Base-by-base conservation (phyloP, 2,329 filamentous ascomycete genomes). In the Ilyonectria destructans region DNA sequence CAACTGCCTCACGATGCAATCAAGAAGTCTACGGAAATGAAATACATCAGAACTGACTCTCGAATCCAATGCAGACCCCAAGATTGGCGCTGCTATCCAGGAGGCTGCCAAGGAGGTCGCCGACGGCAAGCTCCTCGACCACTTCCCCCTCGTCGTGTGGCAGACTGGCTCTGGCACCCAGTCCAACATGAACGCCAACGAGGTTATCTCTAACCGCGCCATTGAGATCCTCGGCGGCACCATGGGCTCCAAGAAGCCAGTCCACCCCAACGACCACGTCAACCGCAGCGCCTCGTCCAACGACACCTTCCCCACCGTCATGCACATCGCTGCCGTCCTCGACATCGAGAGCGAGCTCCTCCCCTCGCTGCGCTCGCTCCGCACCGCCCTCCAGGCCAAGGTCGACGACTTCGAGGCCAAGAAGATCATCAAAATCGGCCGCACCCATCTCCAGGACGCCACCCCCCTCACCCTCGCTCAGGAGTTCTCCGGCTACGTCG, bases 131-230 rank as follows among this genome's bases (percentile, higher is more conserved):
- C 92, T 98, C 77, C 83, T 97, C 79, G 95, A 98, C 83, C 96
- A 98, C 88, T 98, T 99, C 86, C 96, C 96, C 73, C 93, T 98
- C 69, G 96, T 98, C 65, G 96, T 99, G 80, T 99, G 96, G 96
- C 96, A 99, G 88, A 99, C 96, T 62, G 96, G 96, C 72, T 98
- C 96, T 58, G 96, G 96, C 80, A 98, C 96, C 33, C 96, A 98
- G 88, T 98, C 95, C 83, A 98, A 97, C 90, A 98, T 98, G 96
- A 99, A 99, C 86, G 95, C 96, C 81, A 99, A 99, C 87, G 96
- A 99, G 84, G 96, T 99, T 84, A 98, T 99, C 84, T 98, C 96
- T 73, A 99, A 98, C 90, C 94, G 96, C 74, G 96, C 96, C 73
- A 98, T 98, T 83, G 96, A 98, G 87, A 97, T 98, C 72, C 89